A percentile compares a stretch with the other conserved stretches of the same genome.
Evolutionary conservation across 2,329 filamentous ascomycete species (phyloP).

Genomic region (Phialophora macrospora): DNA sequence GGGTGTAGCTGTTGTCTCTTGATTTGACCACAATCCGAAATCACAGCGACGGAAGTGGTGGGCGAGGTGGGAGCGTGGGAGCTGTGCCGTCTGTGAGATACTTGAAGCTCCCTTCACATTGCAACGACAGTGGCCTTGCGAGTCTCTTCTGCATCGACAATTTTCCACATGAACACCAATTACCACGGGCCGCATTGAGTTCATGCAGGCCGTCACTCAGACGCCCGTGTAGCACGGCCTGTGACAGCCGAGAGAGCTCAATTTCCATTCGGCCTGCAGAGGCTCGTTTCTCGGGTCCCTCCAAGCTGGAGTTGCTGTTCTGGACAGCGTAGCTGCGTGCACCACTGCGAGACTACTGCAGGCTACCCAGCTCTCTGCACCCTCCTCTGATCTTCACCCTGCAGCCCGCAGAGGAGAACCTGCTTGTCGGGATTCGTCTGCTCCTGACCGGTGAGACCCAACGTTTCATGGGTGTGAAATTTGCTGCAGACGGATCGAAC

Average conservation of each 20-base stretch:
- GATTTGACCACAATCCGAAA: slow-evolving; percentile 13
- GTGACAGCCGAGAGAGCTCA: slow-evolving; percentile 14
- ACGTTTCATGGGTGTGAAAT: slow-evolving; percentile 18
- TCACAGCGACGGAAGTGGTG: not conserved
- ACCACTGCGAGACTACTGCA: slow-evolving; percentile 33
- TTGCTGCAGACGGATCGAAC: slow-evolving; percentile 1
- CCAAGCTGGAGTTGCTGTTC: slow-evolving; percentile 30
- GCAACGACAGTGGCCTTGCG: not conserved
- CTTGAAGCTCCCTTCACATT: not conserved
- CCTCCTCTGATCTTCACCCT: slow-evolving; percentile 20
- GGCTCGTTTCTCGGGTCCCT: slow-evolving; percentile 21
- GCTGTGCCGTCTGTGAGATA: slow-evolving; percentile 2
- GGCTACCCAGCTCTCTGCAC: slow-evolving; percentile 19
- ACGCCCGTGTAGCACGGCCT: slow-evolving; percentile 6
- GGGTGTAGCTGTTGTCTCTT: slow-evolving; percentile 15
- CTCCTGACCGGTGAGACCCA: slow-evolving; percentile 34
- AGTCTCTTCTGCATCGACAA: not conserved
- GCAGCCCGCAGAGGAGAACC: slow-evolving; percentile 17
- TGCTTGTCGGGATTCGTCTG: slow-evolving; percentile 14
- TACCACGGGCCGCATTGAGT: slow-evolving; percentile 8
- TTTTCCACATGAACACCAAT: not conserved
- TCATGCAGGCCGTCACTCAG: slow-evolving; percentile 7
- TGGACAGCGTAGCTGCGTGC: slow-evolving; percentile 24
- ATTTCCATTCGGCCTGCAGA: slow-evolving; percentile 25
- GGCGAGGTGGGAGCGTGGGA: not conserved